A percentile compares a stretch with the other conserved stretches of the same genome.
Evolutionary conservation across 164 flowering plant genomes (phyloP).

Genomic region (grape (Vitis vinifera)): ASM3070453v1 NC_081818.1:18908501-18909000

Average conservation of each 20-base stretch:
- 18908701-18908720: conserved; percentile 32
- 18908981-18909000: too few relatives aligned
- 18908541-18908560: background rate
- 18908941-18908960: too few relatives aligned
- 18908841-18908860: conserved; percentile 28
- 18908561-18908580: background rate
- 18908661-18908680: conserved; percentile 26
- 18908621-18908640: conserved; percentile 33
- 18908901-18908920: too few relatives aligned
- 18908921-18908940: too few relatives aligned
- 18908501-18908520: conserved; percentile 15
- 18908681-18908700: conserved; percentile 19
- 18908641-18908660: conserved; percentile 30
- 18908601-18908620: conserved; percentile 29
- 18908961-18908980: too few relatives aligned
- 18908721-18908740: conserved; percentile 15
- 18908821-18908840: conserved; percentile 25
- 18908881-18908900: too few relatives aligned
- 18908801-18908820: conserved; percentile 21
- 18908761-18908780: conserved; percentile 19
- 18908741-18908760: conserved; percentile 3
- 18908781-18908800: conserved; percentile 15
- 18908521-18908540: background rate
- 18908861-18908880: conserved; percentile 6
- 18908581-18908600: background rate